Conservation (phyloP, 495 filamentous ascomycete genomes). For the Neurospora discreta region DNA sequence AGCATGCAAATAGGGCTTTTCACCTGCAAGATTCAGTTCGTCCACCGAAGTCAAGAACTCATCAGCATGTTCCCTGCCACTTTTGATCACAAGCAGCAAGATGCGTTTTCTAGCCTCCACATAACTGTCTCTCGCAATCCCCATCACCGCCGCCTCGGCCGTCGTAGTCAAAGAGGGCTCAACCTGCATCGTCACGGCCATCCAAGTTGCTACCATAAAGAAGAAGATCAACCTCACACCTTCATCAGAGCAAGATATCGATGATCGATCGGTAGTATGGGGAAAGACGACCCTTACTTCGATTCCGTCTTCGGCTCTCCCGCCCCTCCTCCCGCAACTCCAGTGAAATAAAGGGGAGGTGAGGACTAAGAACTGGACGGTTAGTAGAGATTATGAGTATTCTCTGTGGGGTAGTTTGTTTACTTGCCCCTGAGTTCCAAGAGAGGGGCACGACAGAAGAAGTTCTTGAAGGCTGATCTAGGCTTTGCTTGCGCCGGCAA, state of each 20-base stretch:
- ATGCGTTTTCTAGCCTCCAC: constrained; percentile 4
- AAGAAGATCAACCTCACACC: constrained; percentile 11
- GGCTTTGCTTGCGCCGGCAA: no score
- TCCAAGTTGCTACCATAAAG: background rate
- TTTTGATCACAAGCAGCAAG: background rate
- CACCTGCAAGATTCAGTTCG: background rate
- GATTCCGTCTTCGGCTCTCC: background rate
- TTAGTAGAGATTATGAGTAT: background rate
- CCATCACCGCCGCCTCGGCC: constrained; percentile 5
- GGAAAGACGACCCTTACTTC: background rate
- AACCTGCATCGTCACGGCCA: constrained; percentile 27
- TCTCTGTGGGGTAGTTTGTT: background rate
- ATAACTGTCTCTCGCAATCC: constrained; percentile 1
- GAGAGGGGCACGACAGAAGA: no score
- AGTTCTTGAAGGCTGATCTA: no score
- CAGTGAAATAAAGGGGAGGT: background rate
- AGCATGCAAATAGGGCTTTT: background rate
- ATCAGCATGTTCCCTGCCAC: background rate
- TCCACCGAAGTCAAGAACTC: background rate
- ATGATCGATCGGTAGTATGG: background rate
- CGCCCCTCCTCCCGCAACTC: constrained; percentile 24
- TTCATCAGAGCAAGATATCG: constrained; percentile 3
- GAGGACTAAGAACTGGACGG: background rate
- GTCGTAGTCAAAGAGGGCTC: constrained; percentile 25
- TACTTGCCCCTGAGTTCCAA: background rate